Conservation (phyloP, 768 basidiomycete genomes). For the Glaciozyma martinii region DNA sequence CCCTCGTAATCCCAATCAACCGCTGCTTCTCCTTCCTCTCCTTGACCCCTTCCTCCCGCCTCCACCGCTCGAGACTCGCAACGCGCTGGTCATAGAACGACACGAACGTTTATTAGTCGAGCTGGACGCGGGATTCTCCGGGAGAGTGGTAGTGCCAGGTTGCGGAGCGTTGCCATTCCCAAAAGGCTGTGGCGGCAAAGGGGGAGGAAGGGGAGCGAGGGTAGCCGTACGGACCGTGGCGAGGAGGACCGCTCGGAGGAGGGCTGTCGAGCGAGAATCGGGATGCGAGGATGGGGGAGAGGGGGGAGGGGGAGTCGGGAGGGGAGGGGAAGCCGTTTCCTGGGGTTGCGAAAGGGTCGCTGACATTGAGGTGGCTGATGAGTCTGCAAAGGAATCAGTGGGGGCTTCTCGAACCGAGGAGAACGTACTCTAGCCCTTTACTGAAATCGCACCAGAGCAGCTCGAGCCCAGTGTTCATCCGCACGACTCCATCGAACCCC, state of each 20-base stretch:
- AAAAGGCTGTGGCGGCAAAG: not conserved
- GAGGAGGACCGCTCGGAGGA: not conserved
- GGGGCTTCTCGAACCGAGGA: not conserved
- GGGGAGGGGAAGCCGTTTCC: not conserved
- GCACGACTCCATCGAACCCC: constrained; percentile 35
- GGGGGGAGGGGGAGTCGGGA: not conserved
- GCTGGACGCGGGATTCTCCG: not conserved
- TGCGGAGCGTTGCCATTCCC: not conserved
- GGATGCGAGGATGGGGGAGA: not conserved
- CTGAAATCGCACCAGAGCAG: constrained; percentile 8
- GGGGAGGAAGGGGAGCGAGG: not conserved
- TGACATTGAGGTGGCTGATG: not conserved
- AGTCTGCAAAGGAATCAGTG: not conserved
- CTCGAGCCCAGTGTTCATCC: constrained; percentile 38
- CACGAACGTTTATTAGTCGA: not conserved
- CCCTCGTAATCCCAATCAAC: not conserved
- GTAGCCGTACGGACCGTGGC: not conserved
- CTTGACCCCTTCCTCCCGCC: not conserved
- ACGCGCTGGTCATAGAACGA: not conserved
- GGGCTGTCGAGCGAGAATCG: too few species aligned
- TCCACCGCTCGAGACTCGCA: not conserved
- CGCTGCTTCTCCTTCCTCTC: not conserved
- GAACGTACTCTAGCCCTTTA: not conserved
- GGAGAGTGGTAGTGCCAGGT: not conserved
- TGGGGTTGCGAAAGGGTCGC: not conserved